Evolutionary conservation across 306 rosid genomes (phyloP).

Genomic region (Trichosanthes cucumerina): DNA sequence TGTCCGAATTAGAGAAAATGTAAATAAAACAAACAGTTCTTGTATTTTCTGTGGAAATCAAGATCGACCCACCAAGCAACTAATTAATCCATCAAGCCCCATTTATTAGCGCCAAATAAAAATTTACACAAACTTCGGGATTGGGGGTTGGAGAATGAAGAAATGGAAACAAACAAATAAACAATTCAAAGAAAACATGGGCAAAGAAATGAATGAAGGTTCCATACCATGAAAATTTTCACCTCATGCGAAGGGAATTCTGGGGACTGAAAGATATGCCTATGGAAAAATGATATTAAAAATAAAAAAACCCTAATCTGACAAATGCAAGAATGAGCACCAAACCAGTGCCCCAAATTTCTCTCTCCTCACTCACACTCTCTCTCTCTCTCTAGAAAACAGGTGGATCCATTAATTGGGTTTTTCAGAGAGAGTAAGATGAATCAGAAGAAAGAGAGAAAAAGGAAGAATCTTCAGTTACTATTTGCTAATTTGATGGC

Average conservation of each 20-base stretch:
- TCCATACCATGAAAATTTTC: conserved; percentile 28
- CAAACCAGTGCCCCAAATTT: background rate
- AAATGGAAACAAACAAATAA: background rate
- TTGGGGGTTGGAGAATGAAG: background rate
- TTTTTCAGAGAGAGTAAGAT: conserved; percentile 12
- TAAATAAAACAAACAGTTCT: conserved; percentile 8
- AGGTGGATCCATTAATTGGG: conserved; percentile 9
- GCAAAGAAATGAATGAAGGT: conserved; percentile 32
- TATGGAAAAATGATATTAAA: conserved; percentile 3
- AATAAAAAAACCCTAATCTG: conserved; percentile 46
- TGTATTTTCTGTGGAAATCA: conserved; percentile 8
- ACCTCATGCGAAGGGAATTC: conserved; percentile 31
- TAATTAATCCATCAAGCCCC: conserved; percentile 3
- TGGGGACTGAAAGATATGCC: conserved; percentile 23
- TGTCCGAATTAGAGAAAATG: background rate
- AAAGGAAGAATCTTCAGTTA: conserved; percentile 15
- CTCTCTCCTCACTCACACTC: conserved; percentile 2
- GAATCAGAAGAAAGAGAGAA: conserved; percentile 19
- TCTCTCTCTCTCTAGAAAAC: conserved; percentile 11
- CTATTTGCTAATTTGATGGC: conserved; percentile 19
- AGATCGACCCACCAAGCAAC: conserved; percentile 14
- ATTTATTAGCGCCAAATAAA: background rate
- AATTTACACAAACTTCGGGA: background rate
- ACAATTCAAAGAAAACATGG: conserved; percentile 1
- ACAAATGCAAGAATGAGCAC: conserved; percentile 17